These are phyloP conservation scores for Erodium moschatum DNA, from an alignment of 441 rosid genomes.

Conservation along the genomic window DNA sequence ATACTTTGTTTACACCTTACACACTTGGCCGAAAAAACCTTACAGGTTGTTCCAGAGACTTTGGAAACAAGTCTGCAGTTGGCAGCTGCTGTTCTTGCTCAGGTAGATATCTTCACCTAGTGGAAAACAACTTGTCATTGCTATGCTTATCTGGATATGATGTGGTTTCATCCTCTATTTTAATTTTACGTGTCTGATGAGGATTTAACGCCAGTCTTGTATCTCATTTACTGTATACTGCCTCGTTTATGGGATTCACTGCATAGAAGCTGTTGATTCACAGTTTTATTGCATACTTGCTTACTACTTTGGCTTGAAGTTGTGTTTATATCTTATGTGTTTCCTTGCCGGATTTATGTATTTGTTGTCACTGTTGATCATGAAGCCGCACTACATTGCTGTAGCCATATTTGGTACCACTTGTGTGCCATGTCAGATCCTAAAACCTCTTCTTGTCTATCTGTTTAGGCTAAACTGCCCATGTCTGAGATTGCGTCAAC, in stretches of 20 bases:
- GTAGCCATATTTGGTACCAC: not conserved
- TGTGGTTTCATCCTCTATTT: conserved; percentile 6
- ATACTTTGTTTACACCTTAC: not conserved
- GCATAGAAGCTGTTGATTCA: not conserved
- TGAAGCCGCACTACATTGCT: not conserved
- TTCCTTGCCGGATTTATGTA: not conserved
- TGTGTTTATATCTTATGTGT: not conserved
- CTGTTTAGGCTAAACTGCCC: conserved; percentile 73
- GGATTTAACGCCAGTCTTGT: not conserved
- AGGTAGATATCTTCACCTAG: conserved; percentile 37
- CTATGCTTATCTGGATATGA: not conserved
- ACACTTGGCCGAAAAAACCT: conserved; percentile 14
- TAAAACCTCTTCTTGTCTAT: conserved; percentile 5
- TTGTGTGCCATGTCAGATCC: not conserved
- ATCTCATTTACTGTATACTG: too few species aligned
- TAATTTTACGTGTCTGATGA: conserved; percentile 8
- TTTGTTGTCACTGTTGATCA: not conserved
- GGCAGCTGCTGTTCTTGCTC: conserved; percentile 98
- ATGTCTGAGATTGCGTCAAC: conserved; percentile 76
- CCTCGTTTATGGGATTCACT: too few species aligned
- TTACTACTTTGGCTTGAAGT: not conserved
- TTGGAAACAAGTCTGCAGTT: conserved; percentile 96
- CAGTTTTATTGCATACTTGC: not conserved
- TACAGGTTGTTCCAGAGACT: conserved; percentile 93
- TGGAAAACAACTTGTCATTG: conserved; percentile 8